Conservation (phyloP, 2,329 filamentous ascomycete species). For the Pestalotiopsis sp. region DNA sequence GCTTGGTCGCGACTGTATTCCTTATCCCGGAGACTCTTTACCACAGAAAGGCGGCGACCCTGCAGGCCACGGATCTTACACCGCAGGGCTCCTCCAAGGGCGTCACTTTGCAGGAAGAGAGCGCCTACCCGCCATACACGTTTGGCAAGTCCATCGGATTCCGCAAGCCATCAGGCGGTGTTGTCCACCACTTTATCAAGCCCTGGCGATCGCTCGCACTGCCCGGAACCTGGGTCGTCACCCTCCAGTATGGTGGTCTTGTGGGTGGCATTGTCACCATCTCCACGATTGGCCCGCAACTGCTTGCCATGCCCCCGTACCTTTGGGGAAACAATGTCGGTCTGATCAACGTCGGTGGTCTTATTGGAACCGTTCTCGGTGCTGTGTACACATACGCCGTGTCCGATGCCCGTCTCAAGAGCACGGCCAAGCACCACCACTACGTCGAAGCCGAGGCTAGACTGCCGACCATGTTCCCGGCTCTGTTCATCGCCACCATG, state of each 20-base stretch:
- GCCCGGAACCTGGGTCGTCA: conserved; percentile 38
- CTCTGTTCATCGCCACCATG: conserved; percentile 30
- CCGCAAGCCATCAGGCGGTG: conserved; percentile 20
- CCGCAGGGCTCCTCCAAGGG: neutral
- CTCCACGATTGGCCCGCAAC: conserved; percentile 35
- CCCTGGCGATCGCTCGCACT: conserved; percentile 32
- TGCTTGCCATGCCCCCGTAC: conserved; percentile 34
- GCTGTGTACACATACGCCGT: conserved; percentile 28
- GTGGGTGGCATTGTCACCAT: conserved; percentile 38
- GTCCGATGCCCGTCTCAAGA: conserved; percentile 27
- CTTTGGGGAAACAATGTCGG: conserved; percentile 36
- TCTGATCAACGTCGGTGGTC: conserved; percentile 35
- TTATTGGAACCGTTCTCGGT: conserved; percentile 34
- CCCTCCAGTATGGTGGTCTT: conserved; percentile 38
- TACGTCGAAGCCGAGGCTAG: conserved; percentile 36
- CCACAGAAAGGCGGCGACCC: conserved; percentile 17
- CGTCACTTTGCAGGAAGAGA: neutral
- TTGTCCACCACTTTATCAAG: conserved; percentile 24
- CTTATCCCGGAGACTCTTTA: conserved; percentile 39
- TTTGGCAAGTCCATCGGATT: conserved; percentile 31
- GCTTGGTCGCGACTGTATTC: conserved; percentile 28
- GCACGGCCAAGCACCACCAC: conserved; percentile 25
- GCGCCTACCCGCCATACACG: conserved; percentile 18
- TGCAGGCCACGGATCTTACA: neutral
- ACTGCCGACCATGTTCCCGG: conserved; percentile 32